Evolutionary conservation across 164 flowering plant species (phyloP).

Genomic region (grape (Vitis vinifera)): DNA sequence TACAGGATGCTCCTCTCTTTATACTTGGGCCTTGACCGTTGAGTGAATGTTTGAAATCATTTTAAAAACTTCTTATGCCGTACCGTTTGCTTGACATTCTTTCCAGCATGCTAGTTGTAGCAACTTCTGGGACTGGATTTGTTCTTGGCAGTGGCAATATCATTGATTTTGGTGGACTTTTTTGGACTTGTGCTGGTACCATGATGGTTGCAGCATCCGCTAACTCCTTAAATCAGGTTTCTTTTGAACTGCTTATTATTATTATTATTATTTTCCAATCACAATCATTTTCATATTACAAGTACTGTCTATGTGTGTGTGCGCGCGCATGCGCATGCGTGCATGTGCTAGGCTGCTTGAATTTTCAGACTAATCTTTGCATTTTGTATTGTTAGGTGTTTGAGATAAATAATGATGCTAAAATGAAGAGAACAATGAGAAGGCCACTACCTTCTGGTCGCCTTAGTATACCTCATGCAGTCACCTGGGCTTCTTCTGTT

Average conservation of each 20-base stretch:
- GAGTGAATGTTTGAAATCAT: too few species aligned
- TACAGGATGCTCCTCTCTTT: too few species aligned
- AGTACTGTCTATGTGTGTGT: too few species aligned
- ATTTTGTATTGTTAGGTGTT: constrained; percentile 52
- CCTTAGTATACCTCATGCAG: constrained; percentile 69
- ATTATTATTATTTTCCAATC: neutral
- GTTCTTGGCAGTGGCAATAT: constrained; percentile 80
- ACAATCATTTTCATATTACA: too few species aligned
- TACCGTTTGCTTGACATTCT: neutral
- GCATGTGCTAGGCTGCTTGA: too few species aligned
- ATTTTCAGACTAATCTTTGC: neutral
- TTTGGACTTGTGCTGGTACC: constrained; percentile 90
- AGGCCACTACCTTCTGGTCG: constrained; percentile 98
- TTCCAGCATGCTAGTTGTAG: constrained; percentile 90
- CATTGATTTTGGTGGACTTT: constrained; percentile 74
- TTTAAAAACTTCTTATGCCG: too few species aligned
- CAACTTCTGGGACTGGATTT: constrained; percentile 92
- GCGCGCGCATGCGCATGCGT: too few species aligned
- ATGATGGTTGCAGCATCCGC: constrained; percentile 99
- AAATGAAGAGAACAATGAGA: constrained; percentile 84
- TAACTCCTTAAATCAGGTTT: constrained; percentile 88
- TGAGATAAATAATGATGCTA: constrained; percentile 85
- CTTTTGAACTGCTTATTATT: neutral
- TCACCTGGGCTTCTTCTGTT: constrained; percentile 70
- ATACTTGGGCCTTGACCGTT: too few species aligned